phyloP scores from a whole-genome alignment of 805 yeast genomes.

The Candida boleticola region DNA sequence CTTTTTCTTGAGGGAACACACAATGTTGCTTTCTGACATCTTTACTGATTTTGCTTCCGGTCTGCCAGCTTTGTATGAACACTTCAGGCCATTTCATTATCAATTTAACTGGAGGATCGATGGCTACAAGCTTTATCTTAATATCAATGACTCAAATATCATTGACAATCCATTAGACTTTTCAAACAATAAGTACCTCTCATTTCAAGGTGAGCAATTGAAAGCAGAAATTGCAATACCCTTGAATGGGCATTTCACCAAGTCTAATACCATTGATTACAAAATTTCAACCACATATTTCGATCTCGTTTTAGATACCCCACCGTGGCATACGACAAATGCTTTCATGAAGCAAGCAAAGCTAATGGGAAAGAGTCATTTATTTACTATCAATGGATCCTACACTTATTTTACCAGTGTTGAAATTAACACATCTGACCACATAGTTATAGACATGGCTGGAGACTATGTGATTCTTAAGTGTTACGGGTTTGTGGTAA shows the following conservation, averaged over 20 bases:
- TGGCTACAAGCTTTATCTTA: slow-evolving; percentile 61
- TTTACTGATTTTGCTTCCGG: slow-evolving; percentile 76
- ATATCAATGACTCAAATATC: slow-evolving; percentile 84
- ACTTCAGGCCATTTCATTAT: slow-evolving; percentile 72
- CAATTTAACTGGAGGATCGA: slow-evolving; percentile 55
- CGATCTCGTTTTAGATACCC: slow-evolving; percentile 66
- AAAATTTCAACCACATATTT: slow-evolving; percentile 55
- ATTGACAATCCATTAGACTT: slow-evolving; percentile 86
- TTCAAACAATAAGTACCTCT: slow-evolving; percentile 72
- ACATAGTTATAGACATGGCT: slow-evolving; percentile 58
- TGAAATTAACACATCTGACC: slow-evolving; percentile 68
- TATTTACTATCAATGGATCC: slow-evolving; percentile 61
- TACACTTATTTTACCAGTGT: slow-evolving; percentile 59
- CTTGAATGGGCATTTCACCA: slow-evolving; percentile 48
- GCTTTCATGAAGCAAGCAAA: slow-evolving; percentile 60
- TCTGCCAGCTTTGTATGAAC: slow-evolving; percentile 66
- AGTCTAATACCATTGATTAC: slow-evolving; percentile 52
- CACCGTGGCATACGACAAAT: slow-evolving; percentile 88
- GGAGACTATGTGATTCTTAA: slow-evolving; percentile 68
- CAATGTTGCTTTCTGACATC: slow-evolving; percentile 68
- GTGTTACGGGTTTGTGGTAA: slow-evolving; percentile 75
- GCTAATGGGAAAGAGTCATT: slow-evolving; percentile 64
- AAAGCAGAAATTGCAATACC: slow-evolving; percentile 55
- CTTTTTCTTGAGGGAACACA: slow-evolving; percentile 80
- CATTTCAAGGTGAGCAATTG: slow-evolving; percentile 65